A percentile compares a stretch with the other conserved stretches of the same genome.
These are phyloP conservation scores for Imleria badia DNA, from an alignment of 768 basidiomycete genomes.

Conservation along the genomic window DNA sequence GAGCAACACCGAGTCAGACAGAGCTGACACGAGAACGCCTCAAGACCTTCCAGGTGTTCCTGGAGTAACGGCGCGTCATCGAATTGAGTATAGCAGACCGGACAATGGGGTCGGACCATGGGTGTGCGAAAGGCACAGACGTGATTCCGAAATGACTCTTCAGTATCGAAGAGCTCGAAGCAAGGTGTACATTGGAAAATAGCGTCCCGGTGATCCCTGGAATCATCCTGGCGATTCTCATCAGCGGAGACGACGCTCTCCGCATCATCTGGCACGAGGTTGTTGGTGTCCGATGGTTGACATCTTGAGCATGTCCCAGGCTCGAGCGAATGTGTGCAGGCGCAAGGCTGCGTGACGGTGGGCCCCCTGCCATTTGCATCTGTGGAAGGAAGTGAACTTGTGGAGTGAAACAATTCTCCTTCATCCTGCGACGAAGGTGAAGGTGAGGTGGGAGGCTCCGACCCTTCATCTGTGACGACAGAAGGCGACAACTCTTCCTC, in stretches of 20 bases:
- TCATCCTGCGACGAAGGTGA: conserved; percentile 5
- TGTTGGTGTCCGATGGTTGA: neutral
- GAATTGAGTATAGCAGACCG: conserved; percentile 23
- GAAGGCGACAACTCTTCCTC: neutral
- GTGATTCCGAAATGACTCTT: conserved; percentile 11
- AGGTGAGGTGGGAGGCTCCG: neutral
- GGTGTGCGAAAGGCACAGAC: conserved; percentile 11
- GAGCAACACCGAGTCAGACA: conserved; percentile 24
- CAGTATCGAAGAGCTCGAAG: conserved; percentile 11
- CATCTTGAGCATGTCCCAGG: conserved; percentile 9
- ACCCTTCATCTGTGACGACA: no score
- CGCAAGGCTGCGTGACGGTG: neutral
- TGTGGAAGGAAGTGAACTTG: neutral
- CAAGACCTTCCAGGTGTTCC: conserved; percentile 16
- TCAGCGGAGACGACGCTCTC: neutral
- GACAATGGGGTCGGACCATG: conserved; percentile 19
- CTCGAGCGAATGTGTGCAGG: neutral
- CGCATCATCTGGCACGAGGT: neutral
- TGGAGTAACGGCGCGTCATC: conserved; percentile 17
- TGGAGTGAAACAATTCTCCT: conserved; percentile 11
- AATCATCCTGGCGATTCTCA: neutral
- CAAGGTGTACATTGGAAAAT: conserved; percentile 17
- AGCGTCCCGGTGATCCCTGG: neutral
- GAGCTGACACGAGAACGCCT: conserved; percentile 18
- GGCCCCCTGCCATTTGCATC: neutral